phyloP scores from a whole-genome alignment of 352 stramenopile genomes.

The Phytophthora brassicae region DNA sequence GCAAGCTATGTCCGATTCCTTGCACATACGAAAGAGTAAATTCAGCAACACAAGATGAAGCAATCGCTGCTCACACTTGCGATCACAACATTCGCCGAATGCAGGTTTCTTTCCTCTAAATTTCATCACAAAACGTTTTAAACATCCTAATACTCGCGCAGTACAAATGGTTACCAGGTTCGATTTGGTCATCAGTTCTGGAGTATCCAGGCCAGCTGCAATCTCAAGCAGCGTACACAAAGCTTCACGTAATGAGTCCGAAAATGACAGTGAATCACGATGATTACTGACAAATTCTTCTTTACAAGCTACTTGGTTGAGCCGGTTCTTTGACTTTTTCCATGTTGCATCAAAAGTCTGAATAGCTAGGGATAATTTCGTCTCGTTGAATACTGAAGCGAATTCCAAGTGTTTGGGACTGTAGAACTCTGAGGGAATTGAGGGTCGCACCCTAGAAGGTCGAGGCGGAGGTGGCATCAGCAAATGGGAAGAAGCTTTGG shows the following conservation, averaged over 20 bases:
- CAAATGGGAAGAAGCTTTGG: not conserved
- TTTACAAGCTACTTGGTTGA: not conserved
- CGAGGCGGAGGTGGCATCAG: slow-evolving; percentile 17
- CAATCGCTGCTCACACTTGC: slow-evolving; percentile 31
- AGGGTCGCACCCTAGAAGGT: not conserved
- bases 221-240: slow-evolving; percentile 38
- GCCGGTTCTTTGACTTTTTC: slow-evolving; percentile 8
- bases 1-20: slow-evolving; percentile 30
- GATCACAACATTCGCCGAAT: slow-evolving; percentile 25
- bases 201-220: slow-evolving; percentile 23
- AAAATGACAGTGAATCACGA: not conserved
- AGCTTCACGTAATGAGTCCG: slow-evolving; percentile 21
- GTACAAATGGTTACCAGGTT: slow-evolving; percentile 35
- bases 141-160: slow-evolving; percentile 38
- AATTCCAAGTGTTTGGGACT: not conserved
- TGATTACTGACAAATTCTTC: not conserved
- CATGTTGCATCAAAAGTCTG: slow-evolving; percentile 39
- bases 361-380: slow-evolving; percentile 43
- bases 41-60: slow-evolving; percentile 28
- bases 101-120: not conserved
- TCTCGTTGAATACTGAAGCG: slow-evolving; percentile 16
- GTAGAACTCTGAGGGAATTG: slow-evolving; percentile 4
- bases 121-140: slow-evolving; percentile 37
- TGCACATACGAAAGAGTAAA: slow-evolving; percentile 47
- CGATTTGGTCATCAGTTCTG: slow-evolving; percentile 5